These are phyloP conservation scores for Trichosporon sp. DNA, from an alignment of 1,284 basidiomycete species.

Conservation along the genomic window DNA sequence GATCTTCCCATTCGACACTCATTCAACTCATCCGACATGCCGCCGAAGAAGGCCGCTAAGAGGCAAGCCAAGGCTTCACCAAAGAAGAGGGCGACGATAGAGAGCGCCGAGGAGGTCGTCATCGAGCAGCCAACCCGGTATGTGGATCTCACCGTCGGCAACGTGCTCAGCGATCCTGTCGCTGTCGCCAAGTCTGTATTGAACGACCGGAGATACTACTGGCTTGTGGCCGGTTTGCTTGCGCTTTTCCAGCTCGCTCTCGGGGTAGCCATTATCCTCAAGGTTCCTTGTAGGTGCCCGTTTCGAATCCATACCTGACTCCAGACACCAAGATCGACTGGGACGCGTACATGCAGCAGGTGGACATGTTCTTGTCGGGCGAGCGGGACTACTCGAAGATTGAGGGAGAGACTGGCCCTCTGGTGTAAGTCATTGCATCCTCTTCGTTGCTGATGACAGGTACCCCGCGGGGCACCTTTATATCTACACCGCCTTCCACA, in stretches of 20 bases:
- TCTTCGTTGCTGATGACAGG: slow-evolving; percentile 50
- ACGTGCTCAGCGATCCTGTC: slow-evolving; percentile 1
- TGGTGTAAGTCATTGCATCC: slow-evolving; percentile 63
- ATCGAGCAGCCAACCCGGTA: not conserved
- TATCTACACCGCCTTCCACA: slow-evolving; percentile 70
- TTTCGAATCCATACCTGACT: not conserved
- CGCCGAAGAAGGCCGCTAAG: not conserved
- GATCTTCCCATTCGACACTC: not conserved
- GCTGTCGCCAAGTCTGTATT: slow-evolving; percentile 48
- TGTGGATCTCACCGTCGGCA: not conserved
- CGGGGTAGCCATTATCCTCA: slow-evolving; percentile 69
- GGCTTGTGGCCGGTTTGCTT: slow-evolving; percentile 60
- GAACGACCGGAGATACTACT: slow-evolving; percentile 62
- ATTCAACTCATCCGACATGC: not conserved
- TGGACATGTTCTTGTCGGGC: slow-evolving; percentile 71
- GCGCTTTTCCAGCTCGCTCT: slow-evolving; percentile 68
- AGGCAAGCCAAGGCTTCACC: not conserved
- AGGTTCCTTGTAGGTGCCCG: slow-evolving; percentile 66
- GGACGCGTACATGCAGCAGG: slow-evolving; percentile 59
- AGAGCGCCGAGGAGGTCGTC: not conserved
- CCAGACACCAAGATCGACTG: slow-evolving; percentile 98
- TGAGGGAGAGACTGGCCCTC: slow-evolving; percentile 83
- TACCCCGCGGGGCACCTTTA: slow-evolving; percentile 93
- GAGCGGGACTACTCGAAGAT: slow-evolving; percentile 82
- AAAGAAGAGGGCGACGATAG: not conserved